These are phyloP conservation scores for Tillandsia leiboldiana DNA, from an alignment of 176 grass and related monocot genomes.

Conservation along the genomic window DNA sequence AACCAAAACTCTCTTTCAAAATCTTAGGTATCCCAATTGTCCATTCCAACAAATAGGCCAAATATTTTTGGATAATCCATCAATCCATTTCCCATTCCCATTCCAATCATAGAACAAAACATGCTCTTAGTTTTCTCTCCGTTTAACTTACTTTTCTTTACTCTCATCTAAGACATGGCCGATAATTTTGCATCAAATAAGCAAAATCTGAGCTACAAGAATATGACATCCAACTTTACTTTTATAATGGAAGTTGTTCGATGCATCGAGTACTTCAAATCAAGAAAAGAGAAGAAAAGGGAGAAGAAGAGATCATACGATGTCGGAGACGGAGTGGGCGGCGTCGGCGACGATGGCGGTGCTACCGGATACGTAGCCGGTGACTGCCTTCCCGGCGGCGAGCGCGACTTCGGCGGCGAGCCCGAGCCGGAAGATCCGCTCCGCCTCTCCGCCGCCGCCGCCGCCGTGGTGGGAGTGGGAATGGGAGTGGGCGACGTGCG, in stretches of 20 bases:
- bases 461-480: conserved; percentile 4
- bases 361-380: conserved; percentile 79
- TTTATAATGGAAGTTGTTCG: no score
- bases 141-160: no score
- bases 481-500: conserved; percentile 23
- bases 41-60: no score
- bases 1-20: no score
- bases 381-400: conserved; percentile 49
- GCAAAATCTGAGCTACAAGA: background rate
- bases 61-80: no score
- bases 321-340: conserved; percentile 87
- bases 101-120: no score
- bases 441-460: conserved; percentile 5
- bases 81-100: no score
- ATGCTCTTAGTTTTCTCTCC: no score
- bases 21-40: no score
- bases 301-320: conserved; percentile 28
- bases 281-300: background rate
- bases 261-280: background rate
- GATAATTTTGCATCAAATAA: background rate
- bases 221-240: no score
- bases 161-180: background rate
- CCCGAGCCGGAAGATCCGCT: conserved; percentile 55
- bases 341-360: conserved; percentile 84
- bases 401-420: conserved; percentile 53